Conservation (phyloP, 2,329 filamentous ascomycete species). For the Neonectria ditissima region DNA sequence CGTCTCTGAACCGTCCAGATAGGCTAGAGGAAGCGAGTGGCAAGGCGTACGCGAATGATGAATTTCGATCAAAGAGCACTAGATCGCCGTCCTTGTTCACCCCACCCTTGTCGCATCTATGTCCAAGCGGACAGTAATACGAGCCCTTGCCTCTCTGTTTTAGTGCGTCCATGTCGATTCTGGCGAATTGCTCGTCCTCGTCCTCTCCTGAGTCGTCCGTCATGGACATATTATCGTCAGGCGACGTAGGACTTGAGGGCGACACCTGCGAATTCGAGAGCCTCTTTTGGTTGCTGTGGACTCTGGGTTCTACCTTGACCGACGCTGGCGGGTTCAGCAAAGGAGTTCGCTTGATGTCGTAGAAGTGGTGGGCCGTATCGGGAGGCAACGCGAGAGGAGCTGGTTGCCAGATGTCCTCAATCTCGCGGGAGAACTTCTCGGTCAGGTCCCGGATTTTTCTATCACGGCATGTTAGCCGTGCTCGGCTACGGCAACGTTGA, state of each 20-base stretch:
- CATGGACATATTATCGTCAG: constrained; percentile 38
- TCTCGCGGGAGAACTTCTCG: constrained; percentile 50
- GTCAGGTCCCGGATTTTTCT: constrained; percentile 52
- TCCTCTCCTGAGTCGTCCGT: constrained; percentile 49
- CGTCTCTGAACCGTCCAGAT: constrained; percentile 11
- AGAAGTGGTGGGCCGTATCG: constrained; percentile 35
- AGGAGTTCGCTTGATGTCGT: constrained; percentile 37
- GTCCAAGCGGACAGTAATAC: constrained; percentile 52
- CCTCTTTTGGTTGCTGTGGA: constrained; percentile 39
- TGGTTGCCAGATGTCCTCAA: constrained; percentile 48
- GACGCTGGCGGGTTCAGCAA: constrained; percentile 31
- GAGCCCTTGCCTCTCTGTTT: constrained; percentile 55
- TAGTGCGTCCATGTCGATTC: constrained; percentile 55
- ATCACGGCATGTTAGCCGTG: constrained; percentile 30
- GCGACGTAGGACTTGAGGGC: constrained; percentile 25
- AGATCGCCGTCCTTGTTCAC: constrained; percentile 54
- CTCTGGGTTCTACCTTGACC: constrained; percentile 36
- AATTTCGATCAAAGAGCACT: constrained; percentile 56
- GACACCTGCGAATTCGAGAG: constrained; percentile 38
- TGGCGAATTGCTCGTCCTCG: constrained; percentile 51
- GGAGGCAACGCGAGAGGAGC: constrained; percentile 31
- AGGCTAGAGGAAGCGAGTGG: constrained; percentile 20
- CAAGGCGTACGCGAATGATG: constrained; percentile 53
- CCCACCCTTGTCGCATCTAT: constrained; percentile 55
- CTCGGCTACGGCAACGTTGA: constrained; percentile 7